Conservation (phyloP, 2,329 filamentous ascomycete genomes). For the Cadophora malorum region DNA sequence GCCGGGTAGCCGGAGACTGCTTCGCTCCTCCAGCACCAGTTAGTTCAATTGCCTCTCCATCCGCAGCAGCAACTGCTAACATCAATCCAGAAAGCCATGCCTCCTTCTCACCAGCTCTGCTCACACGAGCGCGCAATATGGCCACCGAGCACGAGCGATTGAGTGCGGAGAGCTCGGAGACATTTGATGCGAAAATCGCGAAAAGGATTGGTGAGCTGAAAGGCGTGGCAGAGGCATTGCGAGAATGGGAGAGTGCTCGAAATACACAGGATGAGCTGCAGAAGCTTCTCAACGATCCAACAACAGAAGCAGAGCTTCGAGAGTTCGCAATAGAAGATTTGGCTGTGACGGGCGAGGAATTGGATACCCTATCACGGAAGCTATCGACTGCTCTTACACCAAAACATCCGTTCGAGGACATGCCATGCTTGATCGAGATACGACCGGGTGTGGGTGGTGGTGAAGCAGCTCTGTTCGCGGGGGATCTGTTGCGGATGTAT, state of each 20-base stretch:
- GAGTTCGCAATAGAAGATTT: slow-evolving; percentile 85
- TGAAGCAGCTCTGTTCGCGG: slow-evolving; percentile 90
- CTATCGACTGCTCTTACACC: slow-evolving; percentile 84
- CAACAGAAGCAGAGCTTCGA: slow-evolving; percentile 70
- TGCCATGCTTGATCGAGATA: slow-evolving; percentile 92
- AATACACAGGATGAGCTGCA: slow-evolving; percentile 61
- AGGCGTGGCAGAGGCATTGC: slow-evolving; percentile 61
- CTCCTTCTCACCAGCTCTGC: slow-evolving; percentile 57
- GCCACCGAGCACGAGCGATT: slow-evolving; percentile 63
- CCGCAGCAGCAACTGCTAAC: slow-evolving; percentile 28
- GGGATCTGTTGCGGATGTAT: slow-evolving; percentile 91
- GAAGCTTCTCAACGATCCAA: slow-evolving; percentile 53
- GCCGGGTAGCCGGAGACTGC: slow-evolving; percentile 36
- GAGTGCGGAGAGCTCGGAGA: slow-evolving; percentile 55
- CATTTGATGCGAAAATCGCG: slow-evolving; percentile 63
- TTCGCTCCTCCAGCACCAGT: slow-evolving; percentile 56
- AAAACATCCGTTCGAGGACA: slow-evolving; percentile 84
- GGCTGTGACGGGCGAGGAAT: slow-evolving; percentile 63
- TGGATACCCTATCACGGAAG: slow-evolving; percentile 67
- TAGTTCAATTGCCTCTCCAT: slow-evolving; percentile 32
- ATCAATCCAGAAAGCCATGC: slow-evolving; percentile 41
- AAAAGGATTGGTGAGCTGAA: slow-evolving; percentile 68
- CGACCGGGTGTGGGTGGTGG: slow-evolving; percentile 90
- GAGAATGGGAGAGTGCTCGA: slow-evolving; percentile 62
- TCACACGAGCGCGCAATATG: slow-evolving; percentile 64